Conservation (phyloP, 768 basidiomycete genomes). For the Mycena belliarum region DNA sequence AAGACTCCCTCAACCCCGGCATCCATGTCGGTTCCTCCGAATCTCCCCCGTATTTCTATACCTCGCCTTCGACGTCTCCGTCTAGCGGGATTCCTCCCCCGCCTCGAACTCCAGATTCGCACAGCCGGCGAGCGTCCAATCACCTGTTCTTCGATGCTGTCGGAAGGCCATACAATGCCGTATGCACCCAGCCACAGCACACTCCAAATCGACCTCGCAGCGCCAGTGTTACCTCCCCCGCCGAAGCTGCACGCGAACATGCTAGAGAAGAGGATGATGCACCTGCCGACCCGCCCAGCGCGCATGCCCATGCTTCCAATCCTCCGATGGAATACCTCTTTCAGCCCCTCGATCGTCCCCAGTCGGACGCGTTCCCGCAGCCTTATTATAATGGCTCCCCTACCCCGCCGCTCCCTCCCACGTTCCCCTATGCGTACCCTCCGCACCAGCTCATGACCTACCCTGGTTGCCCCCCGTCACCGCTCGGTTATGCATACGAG, state of each 20-base stretch:
- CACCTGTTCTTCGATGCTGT: slow-evolving; percentile 42
- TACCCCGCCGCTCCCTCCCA: slow-evolving; percentile 4
- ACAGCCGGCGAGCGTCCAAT: slow-evolving; percentile 36
- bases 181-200: slow-evolving; percentile 3
- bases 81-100: slow-evolving; percentile 5
- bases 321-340: slow-evolving; percentile 11
- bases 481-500: slow-evolving; percentile 19
- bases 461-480: slow-evolving; percentile 8
- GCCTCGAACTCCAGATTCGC: slow-evolving; percentile 24
- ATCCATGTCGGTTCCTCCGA: slow-evolving; percentile 4
- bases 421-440: slow-evolving; percentile 12
- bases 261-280: slow-evolving; percentile 4
- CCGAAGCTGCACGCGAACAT: slow-evolving; percentile 5
- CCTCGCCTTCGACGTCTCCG: slow-evolving; percentile 14
- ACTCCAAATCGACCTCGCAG: slow-evolving; percentile 16
- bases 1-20: slow-evolving; percentile 14
- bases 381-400: slow-evolving; percentile 13
- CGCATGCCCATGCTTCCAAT: neutral
- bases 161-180: slow-evolving; percentile 21
- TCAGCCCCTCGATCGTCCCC: slow-evolving; percentile 11
- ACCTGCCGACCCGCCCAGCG: neutral
- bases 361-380: neutral
- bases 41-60: slow-evolving; percentile 19
- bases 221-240: slow-evolving; percentile 11
- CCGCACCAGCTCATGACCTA: slow-evolving; percentile 5